phyloP scores from a whole-genome alignment of 1,139 yeast genomes.

The Suhomyces chickasaworum region DNA sequence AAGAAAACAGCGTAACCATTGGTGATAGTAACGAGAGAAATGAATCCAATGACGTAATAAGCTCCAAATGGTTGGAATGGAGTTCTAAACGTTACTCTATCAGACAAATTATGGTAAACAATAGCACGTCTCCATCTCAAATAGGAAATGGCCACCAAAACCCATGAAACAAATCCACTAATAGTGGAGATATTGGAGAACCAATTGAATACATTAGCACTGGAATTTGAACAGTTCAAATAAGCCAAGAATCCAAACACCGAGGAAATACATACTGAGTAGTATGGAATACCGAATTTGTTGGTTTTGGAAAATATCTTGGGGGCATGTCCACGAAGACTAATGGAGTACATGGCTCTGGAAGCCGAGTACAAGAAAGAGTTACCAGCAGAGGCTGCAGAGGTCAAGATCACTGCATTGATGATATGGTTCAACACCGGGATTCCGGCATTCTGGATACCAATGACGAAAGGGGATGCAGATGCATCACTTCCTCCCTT shows the following conservation, averaged over 20 bases:
- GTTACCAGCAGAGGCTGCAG: constrained; percentile 73
- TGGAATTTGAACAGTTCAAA: constrained; percentile 57
- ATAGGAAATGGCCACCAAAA: constrained; percentile 49
- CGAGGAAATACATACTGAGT: constrained; percentile 46
- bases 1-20: constrained; percentile 64
- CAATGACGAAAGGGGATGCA: constrained; percentile 53
- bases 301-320: constrained; percentile 54
- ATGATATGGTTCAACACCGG: constrained; percentile 62
- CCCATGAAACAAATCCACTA: constrained; percentile 72
- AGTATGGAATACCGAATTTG: constrained; percentile 62
- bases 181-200: constrained; percentile 72
- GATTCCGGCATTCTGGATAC: constrained; percentile 62
- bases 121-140: constrained; percentile 59
- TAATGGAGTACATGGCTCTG: constrained; percentile 64
- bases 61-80: constrained; percentile 54
- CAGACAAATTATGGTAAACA: constrained; percentile 39
- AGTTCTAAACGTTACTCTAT: constrained; percentile 51
- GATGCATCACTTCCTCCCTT: constrained; percentile 41
- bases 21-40: constrained; percentile 50
- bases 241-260: constrained; percentile 60
- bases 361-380: constrained; percentile 73
- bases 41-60: constrained; percentile 49
- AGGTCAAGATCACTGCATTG: constrained; percentile 67
- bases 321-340: constrained; percentile 68
- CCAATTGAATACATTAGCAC: constrained; percentile 62